Conservation (phyloP, 768 basidiomycete species). For the Omphalotus guepiniiformis region DNA sequence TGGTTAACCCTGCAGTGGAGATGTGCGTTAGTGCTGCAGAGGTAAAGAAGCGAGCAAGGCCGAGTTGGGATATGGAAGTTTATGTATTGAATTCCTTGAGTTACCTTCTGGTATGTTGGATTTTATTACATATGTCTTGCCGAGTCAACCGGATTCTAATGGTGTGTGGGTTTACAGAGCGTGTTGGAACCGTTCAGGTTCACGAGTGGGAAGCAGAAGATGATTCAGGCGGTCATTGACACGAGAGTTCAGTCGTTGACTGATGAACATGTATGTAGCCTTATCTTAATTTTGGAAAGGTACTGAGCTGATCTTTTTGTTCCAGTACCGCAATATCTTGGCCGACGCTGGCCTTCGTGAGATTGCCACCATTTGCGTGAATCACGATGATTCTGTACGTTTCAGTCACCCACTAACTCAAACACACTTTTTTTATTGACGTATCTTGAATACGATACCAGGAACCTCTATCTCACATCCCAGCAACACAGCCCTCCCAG, state of each 20-base stretch:
- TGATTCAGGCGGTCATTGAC: constrained; percentile 59
- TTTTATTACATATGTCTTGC: no score
- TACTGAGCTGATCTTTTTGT: no score
- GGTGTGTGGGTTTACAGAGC: constrained; percentile 36
- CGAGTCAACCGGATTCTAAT: neutral
- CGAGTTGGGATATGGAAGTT: constrained; percentile 75
- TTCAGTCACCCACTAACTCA: neutral
- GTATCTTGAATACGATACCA: constrained; percentile 13
- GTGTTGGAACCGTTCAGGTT: constrained; percentile 67
- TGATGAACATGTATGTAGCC: constrained; percentile 72
- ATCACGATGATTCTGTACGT: constrained; percentile 37
- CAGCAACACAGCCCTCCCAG: constrained; percentile 57
- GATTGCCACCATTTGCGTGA: constrained; percentile 38
- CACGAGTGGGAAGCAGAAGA: constrained; percentile 53
- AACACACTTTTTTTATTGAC: neutral
- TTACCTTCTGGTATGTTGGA: constrained; percentile 65
- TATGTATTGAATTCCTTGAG: constrained; percentile 85
- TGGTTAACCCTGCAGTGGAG: constrained; percentile 79
- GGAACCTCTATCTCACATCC: constrained; percentile 74
- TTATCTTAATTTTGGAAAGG: no score
- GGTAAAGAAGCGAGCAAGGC: constrained; percentile 50
- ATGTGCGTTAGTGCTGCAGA: constrained; percentile 69
- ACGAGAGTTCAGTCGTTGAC: constrained; percentile 59
- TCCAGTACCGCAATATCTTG: constrained; percentile 48
- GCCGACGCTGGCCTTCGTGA: constrained; percentile 50